Percentiles rank a stretch among this genome's conserved stretches.
Conservation (phyloP, 2,329 filamentous ascomycete genomes). For the Aspergillus thermomutatus region DNA sequence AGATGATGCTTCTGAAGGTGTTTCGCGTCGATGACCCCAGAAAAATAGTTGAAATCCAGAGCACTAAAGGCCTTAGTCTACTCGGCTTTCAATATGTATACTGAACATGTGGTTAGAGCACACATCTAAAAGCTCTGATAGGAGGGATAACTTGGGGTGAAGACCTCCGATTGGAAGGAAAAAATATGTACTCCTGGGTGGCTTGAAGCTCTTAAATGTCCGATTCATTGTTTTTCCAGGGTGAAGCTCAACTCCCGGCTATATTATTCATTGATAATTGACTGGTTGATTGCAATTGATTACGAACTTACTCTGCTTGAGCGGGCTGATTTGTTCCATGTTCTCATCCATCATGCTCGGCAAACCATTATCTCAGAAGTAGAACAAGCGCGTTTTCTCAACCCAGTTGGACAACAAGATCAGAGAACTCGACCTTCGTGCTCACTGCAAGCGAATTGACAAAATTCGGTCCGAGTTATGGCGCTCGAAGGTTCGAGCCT, state of each 20-base stretch:
- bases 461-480: too few relatives aligned
- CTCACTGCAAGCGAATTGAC: too few relatives aligned
- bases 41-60: background rate
- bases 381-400: too few relatives aligned
- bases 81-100: background rate
- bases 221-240: too few relatives aligned
- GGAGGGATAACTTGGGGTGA: conserved; percentile 13
- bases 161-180: conserved; percentile 15
- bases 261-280: background rate
- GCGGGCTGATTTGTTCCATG: too few relatives aligned
- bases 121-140: conserved; percentile 8
- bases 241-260: too few relatives aligned
- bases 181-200: background rate
- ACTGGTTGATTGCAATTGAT: background rate
- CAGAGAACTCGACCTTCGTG: too few relatives aligned
- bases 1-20: background rate
- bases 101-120: background rate
- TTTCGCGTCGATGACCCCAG: background rate
- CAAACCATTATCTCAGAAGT: too few relatives aligned
- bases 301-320: too few relatives aligned
- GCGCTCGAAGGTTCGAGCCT: too few relatives aligned
- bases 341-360: too few relatives aligned
- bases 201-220: background rate
- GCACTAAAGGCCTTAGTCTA: background rate
- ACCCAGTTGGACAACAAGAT: too few relatives aligned